Base-by-base conservation (phyloP, 2,329 filamentous ascomycete species). In the Xylariales sp. region DNA sequence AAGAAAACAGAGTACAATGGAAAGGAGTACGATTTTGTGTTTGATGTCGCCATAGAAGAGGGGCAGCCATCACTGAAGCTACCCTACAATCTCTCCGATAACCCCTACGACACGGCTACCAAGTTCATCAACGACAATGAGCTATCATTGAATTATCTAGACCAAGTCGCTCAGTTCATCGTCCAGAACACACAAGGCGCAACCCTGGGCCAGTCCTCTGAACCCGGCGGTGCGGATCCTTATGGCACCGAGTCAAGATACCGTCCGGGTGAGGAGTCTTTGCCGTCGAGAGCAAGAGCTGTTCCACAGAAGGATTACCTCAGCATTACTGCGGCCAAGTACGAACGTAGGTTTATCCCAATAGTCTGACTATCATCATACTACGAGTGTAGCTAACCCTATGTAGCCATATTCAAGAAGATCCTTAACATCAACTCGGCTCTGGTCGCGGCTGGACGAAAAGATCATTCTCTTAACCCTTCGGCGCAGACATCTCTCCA, bases 31-130 rank as follows among this genome's bases (percentile, higher is more conserved):
- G 93, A 98, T 59, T 96, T 85, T 55, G 90, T 98, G 7, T 97
- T 97, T 52, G 90, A 96, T 57, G 90, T 96, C 19, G 90, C 95
- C 54, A 94, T 96, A 47, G 88, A 95, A 60, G 91, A 96, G 55
- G 91, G 89, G 39, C 91, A 94, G 57, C 90, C 91, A 10, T 81
- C 91, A 1, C 71, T 97, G 33, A 96, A 96, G 63, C 73, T 97
- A n/a, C 89, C 91, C 0, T 97, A 86, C 65, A 96, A 97, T 59
- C 74, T 91, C 10, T 88, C 86, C 1, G 85, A 96, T 58, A 96
- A 96, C 52, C 88, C 89, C 0, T 97, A 94, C 61, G 87, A 95
- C 53, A 84, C 85, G 3, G 91, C 93, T 0, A 88, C 85, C 25
- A 95, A 88, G 57, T 98, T 97, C 52, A 82, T 97, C 35, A 78